These are phyloP conservation scores for Leccinum huronense DNA, from an alignment of 1,284 basidiomycete genomes.

Conservation along the genomic window DNA sequence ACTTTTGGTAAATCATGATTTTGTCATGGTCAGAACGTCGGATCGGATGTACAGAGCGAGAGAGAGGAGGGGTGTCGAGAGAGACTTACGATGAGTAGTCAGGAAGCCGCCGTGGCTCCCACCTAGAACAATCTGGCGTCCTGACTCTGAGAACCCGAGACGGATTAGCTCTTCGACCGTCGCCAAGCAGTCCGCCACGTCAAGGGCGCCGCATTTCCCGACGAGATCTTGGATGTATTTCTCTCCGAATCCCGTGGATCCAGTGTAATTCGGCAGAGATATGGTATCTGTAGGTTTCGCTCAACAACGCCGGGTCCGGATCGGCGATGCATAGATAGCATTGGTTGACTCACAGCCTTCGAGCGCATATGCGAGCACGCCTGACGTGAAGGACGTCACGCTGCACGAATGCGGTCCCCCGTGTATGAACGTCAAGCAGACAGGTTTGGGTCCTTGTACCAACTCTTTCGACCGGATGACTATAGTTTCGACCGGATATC, in stretches of 20 bases:
- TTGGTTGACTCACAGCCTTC: slow-evolving; percentile 54
- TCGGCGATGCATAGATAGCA: background rate
- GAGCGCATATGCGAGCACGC: slow-evolving; percentile 47
- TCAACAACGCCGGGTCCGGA: slow-evolving; percentile 1
- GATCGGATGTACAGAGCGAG: slow-evolving; percentile 4
- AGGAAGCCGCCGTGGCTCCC: slow-evolving; percentile 78
- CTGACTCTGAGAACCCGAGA: slow-evolving; percentile 46
- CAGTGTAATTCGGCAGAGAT: slow-evolving; percentile 67
- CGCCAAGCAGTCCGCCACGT: slow-evolving; percentile 64
- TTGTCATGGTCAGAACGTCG: slow-evolving; percentile 3
- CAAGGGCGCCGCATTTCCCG: slow-evolving; percentile 62
- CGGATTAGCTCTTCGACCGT: slow-evolving; percentile 51
- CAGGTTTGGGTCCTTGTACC: slow-evolving; percentile 28
- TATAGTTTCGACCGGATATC: slow-evolving; percentile 53
- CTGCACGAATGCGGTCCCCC: slow-evolving; percentile 64
- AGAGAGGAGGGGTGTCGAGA: background rate
- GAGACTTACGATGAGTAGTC: slow-evolving; percentile 52
- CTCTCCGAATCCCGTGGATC: slow-evolving; percentile 56
- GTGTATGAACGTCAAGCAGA: slow-evolving; percentile 58
- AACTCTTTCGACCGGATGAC: slow-evolving; percentile 39
- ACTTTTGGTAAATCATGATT: slow-evolving; percentile 39
- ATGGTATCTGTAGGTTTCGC: slow-evolving; percentile 47
- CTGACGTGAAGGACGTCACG: slow-evolving; percentile 49
- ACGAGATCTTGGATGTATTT: slow-evolving; percentile 44
- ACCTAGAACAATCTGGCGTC: slow-evolving; percentile 57